Base-by-base conservation (phyloP, 768 basidiomycete species). In the Tubosaeta sp. region DNA sequence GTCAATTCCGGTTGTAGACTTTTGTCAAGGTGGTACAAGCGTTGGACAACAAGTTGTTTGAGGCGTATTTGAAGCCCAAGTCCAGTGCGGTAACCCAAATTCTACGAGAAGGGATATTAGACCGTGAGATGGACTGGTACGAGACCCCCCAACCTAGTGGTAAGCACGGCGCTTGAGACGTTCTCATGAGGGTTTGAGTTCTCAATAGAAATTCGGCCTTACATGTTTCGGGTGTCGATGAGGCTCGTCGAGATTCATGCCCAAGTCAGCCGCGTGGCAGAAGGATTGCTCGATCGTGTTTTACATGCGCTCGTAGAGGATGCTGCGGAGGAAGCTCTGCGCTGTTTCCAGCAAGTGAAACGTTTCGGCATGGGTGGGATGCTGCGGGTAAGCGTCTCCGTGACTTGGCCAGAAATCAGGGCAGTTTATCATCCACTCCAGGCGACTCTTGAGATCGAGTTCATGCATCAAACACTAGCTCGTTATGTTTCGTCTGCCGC, bases 391-490 rank as follows among this genome's bases (percentile, higher is more conserved):
- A 52, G 87, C 76, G 24, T 25, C 34, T 6, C 27, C 9, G 30
- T 45, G 22, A 31, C n/a, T 38, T 34, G 18, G 31, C 4, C 34
- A 6, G 18, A 32, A 21, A 40, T 38, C 29, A 29, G 18, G 6
- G 9, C 24, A 2, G 25, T 32, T 54, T 4, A 51, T 38, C 5
- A 4, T n/a, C 13, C 4, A n/a, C 16, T 6, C 6, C 66, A 97
- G 94, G 96, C 96, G 13, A 98, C 96, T 5, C 84, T 99, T 24
- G 95, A 98, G 69, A 96, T 98, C 58, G 96, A 98, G 72, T 98
- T 98, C 74, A 85, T 98, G 77, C 95, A 99, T 69, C 96, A 98
- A 72, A 93, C 90, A 6, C 75, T 99, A 36, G 83, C 86, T 27
- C 85, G 89, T 58, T 94, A 95, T 65, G 88, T 97, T 48, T 87